These are phyloP conservation scores for Apiospora hydei DNA, from an alignment of 2,329 filamentous ascomycete species.

Conservation along the genomic window DNA sequence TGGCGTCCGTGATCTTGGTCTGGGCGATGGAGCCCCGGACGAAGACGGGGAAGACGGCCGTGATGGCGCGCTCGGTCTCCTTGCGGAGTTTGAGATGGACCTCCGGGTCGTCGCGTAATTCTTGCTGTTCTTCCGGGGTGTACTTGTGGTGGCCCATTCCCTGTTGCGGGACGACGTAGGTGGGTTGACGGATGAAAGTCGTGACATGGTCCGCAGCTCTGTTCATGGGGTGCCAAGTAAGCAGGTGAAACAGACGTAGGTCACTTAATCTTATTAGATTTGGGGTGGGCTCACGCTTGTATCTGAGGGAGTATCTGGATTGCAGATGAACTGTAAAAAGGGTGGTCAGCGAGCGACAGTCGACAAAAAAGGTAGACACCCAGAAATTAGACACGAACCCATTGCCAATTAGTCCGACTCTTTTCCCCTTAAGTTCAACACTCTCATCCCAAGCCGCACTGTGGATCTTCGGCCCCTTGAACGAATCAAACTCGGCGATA, in stretches of 20 bases:
- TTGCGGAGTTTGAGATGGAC: slow-evolving; percentile 51
- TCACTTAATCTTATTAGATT: not conserved
- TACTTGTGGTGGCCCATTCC: slow-evolving; percentile 50
- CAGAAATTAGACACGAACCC: not conserved
- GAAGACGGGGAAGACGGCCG: slow-evolving; percentile 51
- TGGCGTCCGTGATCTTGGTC: not conserved
- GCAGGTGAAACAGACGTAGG: not conserved
- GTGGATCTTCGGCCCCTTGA: slow-evolving; percentile 61
- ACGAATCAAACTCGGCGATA: slow-evolving; percentile 57
- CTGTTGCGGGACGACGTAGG: slow-evolving; percentile 38
- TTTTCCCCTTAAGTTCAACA: not conserved
- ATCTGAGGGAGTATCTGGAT: not conserved
- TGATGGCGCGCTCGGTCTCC: slow-evolving; percentile 51
- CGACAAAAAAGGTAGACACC: not conserved
- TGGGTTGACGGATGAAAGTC: not conserved
- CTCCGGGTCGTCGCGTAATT: slow-evolving; percentile 49
- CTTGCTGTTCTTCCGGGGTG: slow-evolving; percentile 47
- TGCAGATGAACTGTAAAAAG: not conserved
- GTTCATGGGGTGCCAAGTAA: not conserved
- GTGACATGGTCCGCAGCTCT: not conserved
- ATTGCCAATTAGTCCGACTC: not conserved
- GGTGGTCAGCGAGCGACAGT: not conserved
- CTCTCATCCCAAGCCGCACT: slow-evolving; percentile 56
- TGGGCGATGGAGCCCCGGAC: slow-evolving; percentile 47
- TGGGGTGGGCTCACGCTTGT: not conserved